Evolutionary conservation across 768 basidiomycete species (phyloP).

Genomic region (Cytidiella melzeri): DNA sequence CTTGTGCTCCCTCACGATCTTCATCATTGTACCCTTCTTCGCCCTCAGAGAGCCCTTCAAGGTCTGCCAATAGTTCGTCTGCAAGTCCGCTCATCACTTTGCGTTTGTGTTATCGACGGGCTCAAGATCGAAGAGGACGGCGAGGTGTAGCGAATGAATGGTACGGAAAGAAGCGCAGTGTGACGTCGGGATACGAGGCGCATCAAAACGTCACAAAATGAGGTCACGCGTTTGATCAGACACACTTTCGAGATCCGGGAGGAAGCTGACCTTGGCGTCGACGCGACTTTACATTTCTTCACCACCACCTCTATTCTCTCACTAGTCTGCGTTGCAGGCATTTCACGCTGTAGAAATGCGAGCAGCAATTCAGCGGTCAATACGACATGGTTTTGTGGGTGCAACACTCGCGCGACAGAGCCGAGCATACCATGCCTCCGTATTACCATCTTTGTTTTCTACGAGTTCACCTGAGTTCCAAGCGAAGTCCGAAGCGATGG

Average conservation of each 20-base stretch:
- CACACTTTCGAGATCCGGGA: background rate
- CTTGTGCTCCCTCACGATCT: slow-evolving; percentile 22
- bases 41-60: slow-evolving; percentile 74
- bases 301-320: no score
- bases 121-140: no score
- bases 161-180: background rate
- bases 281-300: no score
- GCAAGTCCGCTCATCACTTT: slow-evolving; percentile 71
- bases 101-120: no score
- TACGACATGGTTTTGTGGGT: slow-evolving; percentile 2
- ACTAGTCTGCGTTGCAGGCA: background rate
- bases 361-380: slow-evolving; percentile 4
- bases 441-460: slow-evolving; percentile 69
- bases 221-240: slow-evolving; percentile 3
- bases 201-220: background rate
- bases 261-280: background rate
- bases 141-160: background rate
- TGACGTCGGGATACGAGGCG: background rate
- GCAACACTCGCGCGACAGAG: background rate
- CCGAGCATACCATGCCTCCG: slow-evolving; percentile 57
- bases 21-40: slow-evolving; percentile 45
- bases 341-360: background rate
- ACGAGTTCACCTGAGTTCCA: slow-evolving; percentile 66
- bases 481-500: slow-evolving; percentile 63
- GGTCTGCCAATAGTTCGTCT: slow-evolving; percentile 88